These are phyloP conservation scores for Coemansia guatemalensis DNA, from an alignment of 192 early-diverging fungal species.

Conservation along the genomic window DNA sequence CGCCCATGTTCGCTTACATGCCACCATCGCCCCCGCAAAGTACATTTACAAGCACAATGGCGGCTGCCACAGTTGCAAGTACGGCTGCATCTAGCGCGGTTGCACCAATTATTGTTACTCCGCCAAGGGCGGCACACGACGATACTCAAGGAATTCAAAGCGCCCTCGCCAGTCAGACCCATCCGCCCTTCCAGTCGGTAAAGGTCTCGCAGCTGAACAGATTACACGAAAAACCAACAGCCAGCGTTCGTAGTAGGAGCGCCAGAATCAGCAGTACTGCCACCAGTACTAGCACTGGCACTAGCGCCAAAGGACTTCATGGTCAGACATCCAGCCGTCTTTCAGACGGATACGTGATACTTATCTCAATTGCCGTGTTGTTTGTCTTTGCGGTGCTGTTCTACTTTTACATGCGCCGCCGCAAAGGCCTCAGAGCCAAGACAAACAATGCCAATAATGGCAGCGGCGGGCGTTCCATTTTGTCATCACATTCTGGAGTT, in stretches of 20 bases:
- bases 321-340: constrained; percentile 7
- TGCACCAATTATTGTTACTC: too few species aligned
- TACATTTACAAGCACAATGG: background rate
- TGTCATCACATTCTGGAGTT: constrained; percentile 12
- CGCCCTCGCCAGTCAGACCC: too few species aligned
- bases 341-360: constrained; percentile 37
- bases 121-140: too few species aligned
- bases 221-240: too few species aligned
- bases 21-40: background rate
- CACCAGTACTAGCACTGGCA: background rate
- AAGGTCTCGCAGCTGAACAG: too few species aligned
- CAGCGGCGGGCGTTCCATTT: constrained; percentile 1
- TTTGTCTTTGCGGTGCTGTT: constrained; percentile 27
- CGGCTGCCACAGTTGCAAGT: too few species aligned
- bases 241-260: background rate
- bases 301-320: background rate
- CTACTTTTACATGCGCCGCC: constrained; percentile 38
- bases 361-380: constrained; percentile 31
- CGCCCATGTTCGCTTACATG: constrained; percentile 7
- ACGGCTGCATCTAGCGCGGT: background rate
- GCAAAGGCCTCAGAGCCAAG: constrained; percentile 3
- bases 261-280: background rate
- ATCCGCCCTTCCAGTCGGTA: too few species aligned
- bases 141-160: too few species aligned
- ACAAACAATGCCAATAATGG: background rate